Conservation (phyloP, 1,284 basidiomycete species). For the Fomitopsis schrenkii region DNA sequence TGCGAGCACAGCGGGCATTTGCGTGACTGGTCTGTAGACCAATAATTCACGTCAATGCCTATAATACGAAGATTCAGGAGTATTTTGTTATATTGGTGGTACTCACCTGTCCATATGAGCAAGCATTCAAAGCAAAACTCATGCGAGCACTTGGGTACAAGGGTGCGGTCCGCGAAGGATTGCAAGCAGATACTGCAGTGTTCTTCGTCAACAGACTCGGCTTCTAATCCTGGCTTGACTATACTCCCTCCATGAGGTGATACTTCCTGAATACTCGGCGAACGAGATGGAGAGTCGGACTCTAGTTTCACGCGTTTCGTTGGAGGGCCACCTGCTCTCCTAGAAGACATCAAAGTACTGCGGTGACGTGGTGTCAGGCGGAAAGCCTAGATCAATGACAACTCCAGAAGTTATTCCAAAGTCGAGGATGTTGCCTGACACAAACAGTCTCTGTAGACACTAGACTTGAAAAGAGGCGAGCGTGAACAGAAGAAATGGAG, state of each 20-base stretch:
- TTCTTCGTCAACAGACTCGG: conserved; percentile 28
- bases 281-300: conserved; percentile 4
- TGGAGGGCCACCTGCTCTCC: conserved; percentile 10
- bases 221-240: neutral
- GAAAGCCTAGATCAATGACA: neutral
- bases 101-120: conserved; percentile 75
- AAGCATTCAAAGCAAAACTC: conserved; percentile 90
- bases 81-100: neutral
- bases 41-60: neutral
- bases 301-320: conserved; percentile 20
- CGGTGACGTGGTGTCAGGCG: neutral
- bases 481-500: neutral
- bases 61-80: neutral
- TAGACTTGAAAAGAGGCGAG: neutral
- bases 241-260: neutral
- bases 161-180: conserved; percentile 66
- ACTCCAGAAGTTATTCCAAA: neutral
- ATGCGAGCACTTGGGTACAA: conserved; percentile 80
- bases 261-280: conserved; percentile 1
- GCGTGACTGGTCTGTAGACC: conserved; percentile 59
- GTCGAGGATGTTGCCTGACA: neutral
- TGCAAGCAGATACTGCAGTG: conserved; percentile 77
- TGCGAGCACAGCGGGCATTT: conserved; percentile 82
- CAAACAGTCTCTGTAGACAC: neutral
- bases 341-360: neutral